Base-by-base conservation (phyloP, 352 stramenopile species). In the Pythium myriotylum region DNA sequence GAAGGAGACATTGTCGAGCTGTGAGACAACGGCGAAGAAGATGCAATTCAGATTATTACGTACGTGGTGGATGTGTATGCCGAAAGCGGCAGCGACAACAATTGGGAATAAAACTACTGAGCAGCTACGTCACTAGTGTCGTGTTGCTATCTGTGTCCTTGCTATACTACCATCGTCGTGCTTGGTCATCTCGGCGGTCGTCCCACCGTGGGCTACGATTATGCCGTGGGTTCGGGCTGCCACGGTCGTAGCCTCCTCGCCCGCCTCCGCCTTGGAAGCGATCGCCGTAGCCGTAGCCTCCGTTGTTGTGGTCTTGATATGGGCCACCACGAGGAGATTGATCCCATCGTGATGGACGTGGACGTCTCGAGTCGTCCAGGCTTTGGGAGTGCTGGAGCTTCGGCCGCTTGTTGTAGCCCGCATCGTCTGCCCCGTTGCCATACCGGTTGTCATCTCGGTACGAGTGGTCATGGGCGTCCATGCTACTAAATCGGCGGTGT, bases 341-440 rank as follows among this genome's bases (percentile, higher is more conserved):
- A 39, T 59, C 67, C 74, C 32, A 69, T 62, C 74, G 39, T 27
- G 66, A 69, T 59, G 65, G 42, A 37, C 62, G 52, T 72, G 71
- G 9, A 58, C 68, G 40, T 67, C 68, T 75, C 40, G 79, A 65
- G 20, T 73, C 66, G 47, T 85, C 80, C 61, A 84, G 65, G 47
- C 78, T 89, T 56, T 89, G 79, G 43, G 80, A 74, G 37, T 92
- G 82, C 39, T 84, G 59, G 26, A 92, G 67, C 61, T 85, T 86
- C 4, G 76, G 63, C 8, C 82, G 73, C 69, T 91, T 91, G 39
- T 54, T 62, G 60, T 67, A 65, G 45, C 46, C 33, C 6, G 32
- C 26, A 26, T 63, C 35, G 32, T 14, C 50, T 17, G 27, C 50
- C 23, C 45, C 27, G 13, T 42, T 17, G n/a, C 45, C 52, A n/a